Percentiles rank a stretch among this genome's conserved stretches.
Evolutionary conservation across 2,329 filamentous ascomycete species (phyloP).

Genomic region (Colletotrichum horii): DNA sequence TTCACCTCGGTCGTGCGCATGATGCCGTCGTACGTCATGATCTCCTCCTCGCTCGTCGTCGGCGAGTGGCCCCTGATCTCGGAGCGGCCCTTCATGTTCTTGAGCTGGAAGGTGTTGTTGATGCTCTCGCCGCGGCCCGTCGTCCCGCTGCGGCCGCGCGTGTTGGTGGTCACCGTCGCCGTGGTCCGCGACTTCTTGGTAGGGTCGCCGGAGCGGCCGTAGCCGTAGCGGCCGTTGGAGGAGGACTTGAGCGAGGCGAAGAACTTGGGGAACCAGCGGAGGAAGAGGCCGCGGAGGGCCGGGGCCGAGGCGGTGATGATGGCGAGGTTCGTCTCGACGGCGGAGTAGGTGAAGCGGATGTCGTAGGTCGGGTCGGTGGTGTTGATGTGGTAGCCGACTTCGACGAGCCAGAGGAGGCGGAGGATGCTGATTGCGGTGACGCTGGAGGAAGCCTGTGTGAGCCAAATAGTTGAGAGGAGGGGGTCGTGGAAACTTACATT

Average conservation of each 20-base stretch:
- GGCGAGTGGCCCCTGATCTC: conserved; percentile 39
- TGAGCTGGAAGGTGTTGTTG: conserved; percentile 4
- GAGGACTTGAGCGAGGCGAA: conserved; percentile 26
- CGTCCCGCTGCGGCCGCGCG: neutral
- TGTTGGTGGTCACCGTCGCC: neutral
- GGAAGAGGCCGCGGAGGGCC: conserved; percentile 41
- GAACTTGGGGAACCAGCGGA: conserved; percentile 29
- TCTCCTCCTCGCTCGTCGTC: conserved; percentile 42
- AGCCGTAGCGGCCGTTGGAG: conserved; percentile 3
- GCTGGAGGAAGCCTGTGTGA: neutral
- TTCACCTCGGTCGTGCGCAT: conserved; percentile 25
- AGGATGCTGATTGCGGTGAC: conserved; percentile 16
- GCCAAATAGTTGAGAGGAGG: neutral
- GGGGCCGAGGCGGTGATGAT: conserved; percentile 43
- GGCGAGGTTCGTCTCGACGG: conserved; percentile 42
- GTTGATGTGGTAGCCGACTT: conserved; percentile 13
- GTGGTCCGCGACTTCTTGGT: neutral
- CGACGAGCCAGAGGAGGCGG: conserved; percentile 12
- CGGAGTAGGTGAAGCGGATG: conserved; percentile 33
- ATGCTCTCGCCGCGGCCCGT: neutral
- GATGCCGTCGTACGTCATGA: conserved; percentile 46
- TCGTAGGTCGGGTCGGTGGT: conserved; percentile 29
- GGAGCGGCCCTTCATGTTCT: conserved; percentile 32
- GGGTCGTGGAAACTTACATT: conserved; percentile 21
- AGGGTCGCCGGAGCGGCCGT: conserved; percentile 2